phyloP scores from a whole-genome alignment of 176 grass and related monocot species.

The Paspalum vaginatum region DNA sequence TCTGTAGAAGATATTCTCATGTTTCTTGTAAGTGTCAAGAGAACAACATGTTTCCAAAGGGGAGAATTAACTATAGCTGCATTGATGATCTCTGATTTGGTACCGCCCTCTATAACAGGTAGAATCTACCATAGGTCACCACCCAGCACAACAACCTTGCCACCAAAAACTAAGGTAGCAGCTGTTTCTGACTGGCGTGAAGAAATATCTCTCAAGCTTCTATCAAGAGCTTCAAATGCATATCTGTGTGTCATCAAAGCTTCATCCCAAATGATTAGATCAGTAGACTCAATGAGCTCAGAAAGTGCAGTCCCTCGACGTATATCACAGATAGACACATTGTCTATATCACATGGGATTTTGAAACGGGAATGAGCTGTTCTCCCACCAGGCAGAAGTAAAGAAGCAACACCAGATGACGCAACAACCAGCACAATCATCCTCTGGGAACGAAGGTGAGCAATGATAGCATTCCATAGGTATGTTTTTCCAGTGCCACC shows the following conservation, averaged over 20 bases:
- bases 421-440: constrained; percentile 2
- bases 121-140: no score
- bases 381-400: neutral
- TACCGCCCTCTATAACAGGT: no score
- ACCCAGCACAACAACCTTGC: no score
- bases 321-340: neutral
- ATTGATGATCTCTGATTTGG: no score
- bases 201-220: neutral
- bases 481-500: constrained; percentile 11
- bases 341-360: constrained; percentile 17
- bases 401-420: neutral
- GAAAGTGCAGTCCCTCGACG: neutral
- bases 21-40: no score
- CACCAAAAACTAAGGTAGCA: no score
- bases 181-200: no score
- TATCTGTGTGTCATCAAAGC: neutral
- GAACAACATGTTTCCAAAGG: no score
- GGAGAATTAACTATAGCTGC: no score
- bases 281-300: neutral
- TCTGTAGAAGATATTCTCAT: no score
- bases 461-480: neutral
- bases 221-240: neutral
- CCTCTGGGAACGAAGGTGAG: neutral
- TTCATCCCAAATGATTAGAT: neutral
- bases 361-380: constrained; percentile 36